Evolutionary conservation across 2,329 filamentous ascomycete genomes (phyloP).

Genomic region (Botrytis hyacinthi): DNA sequence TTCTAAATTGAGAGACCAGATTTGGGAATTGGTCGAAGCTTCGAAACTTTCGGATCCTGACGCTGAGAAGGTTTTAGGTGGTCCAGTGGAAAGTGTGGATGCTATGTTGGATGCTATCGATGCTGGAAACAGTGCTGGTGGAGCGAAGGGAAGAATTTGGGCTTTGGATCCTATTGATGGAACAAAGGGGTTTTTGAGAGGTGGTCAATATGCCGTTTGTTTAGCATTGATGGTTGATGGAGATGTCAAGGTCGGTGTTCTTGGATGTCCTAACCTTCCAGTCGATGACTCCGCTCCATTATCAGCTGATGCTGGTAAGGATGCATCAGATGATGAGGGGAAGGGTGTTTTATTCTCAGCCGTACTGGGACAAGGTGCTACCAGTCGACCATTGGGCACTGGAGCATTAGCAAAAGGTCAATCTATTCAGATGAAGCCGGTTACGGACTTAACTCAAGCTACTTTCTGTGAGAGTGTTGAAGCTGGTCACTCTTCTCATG

Average conservation of each 20-base stretch:
- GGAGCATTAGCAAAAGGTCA: conserved; percentile 55
- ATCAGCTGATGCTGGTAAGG: conserved; percentile 67
- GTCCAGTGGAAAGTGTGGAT: conserved; percentile 63
- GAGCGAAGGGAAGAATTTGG: conserved; percentile 79
- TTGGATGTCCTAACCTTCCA: conserved; percentile 94
- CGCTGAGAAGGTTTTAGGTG: conserved; percentile 67
- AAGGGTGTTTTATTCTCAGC: conserved; percentile 88
- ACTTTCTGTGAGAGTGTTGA: conserved; percentile 98
- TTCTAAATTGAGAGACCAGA: conserved; percentile 63
- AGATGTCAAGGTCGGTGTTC: conserved; percentile 87
- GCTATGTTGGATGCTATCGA: conserved; percentile 67
- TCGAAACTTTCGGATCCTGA: conserved; percentile 65
- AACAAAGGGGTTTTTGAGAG: conserved; percentile 93
- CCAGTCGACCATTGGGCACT: conserved; percentile 67
- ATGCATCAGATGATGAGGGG: conserved; percentile 70
- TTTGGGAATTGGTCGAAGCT: conserved; percentile 80
- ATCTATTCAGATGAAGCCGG: conserved; percentile 74
- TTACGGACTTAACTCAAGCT: conserved; percentile 72
- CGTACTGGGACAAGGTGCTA: conserved; percentile 74
- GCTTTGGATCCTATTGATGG: conserved; percentile 96
- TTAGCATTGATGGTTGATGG: conserved; percentile 90
- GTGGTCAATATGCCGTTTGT: conserved; percentile 96
- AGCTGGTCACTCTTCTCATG: conserved; percentile 85
- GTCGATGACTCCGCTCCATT: conserved; percentile 74
- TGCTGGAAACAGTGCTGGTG: conserved; percentile 67